Percentiles rank a stretch among this genome's conserved stretches.
phyloP scores from a whole-genome alignment of 2,329 filamentous ascomycete species.

The Penicillium glabrum region DNA sequence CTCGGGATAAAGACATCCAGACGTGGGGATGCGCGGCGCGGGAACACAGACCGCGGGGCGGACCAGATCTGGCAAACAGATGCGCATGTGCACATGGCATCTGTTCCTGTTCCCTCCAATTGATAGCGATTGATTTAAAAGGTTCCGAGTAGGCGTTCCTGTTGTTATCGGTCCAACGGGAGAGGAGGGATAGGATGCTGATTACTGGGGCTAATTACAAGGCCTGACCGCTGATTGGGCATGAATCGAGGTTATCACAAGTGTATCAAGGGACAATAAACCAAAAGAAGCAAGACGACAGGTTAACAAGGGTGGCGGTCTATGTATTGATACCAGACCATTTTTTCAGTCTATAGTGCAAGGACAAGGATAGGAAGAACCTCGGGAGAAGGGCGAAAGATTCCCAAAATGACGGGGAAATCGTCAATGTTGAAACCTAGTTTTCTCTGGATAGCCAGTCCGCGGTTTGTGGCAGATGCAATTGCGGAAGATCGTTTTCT shows the following conservation, averaged over 20 bases:
- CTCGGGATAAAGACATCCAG: conserved; percentile 8
- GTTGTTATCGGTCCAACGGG: conserved; percentile 28
- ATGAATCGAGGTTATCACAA: conserved; percentile 1
- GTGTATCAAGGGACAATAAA: background rate
- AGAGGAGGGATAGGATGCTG: conserved; percentile 13
- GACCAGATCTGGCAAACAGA: conserved; percentile 12
- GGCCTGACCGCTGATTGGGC: conserved; percentile 12
- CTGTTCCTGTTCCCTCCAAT: background rate
- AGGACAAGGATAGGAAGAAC: background rate
- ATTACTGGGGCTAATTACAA: conserved; percentile 15
- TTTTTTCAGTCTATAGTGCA: background rate
- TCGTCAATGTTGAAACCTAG: background rate
- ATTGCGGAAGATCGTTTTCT: conserved; percentile 9
- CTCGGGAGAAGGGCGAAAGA: background rate
- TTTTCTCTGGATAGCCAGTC: background rate
- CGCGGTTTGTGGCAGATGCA: background rate
- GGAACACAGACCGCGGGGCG: conserved; percentile 5
- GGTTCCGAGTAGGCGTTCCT: background rate
- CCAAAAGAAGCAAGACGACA: background rate
- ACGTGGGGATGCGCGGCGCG: conserved; percentile 3
- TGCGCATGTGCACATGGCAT: background rate
- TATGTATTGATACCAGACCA: background rate
- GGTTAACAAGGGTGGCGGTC: conserved; percentile 7
- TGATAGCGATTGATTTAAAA: conserved; percentile 10
- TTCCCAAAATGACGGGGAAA: background rate